A percentile compares a stretch with the other conserved stretches of the same genome.
Conservation (phyloP, 768 basidiomycete genomes). For the Termitomyces sp. region DNA sequence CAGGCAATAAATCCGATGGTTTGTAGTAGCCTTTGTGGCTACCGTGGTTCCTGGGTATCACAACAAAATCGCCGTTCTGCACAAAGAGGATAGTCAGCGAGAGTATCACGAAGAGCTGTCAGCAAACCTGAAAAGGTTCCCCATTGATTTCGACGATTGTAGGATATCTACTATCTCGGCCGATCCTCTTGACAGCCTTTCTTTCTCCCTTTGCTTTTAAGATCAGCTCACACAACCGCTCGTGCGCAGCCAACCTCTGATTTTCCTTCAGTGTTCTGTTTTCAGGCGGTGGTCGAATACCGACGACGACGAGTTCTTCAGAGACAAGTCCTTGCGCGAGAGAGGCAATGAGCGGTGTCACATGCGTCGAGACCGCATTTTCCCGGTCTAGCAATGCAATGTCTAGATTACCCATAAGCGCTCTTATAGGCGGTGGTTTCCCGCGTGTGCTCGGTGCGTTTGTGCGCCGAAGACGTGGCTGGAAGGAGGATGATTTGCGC, state of each 20-base stretch:
- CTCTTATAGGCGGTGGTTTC: slow-evolving; percentile 13
- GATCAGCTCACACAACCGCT: slow-evolving; percentile 23
- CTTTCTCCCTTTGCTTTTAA: slow-evolving; percentile 16
- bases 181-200: slow-evolving; percentile 26
- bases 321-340: slow-evolving; percentile 48
- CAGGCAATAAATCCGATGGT: slow-evolving; percentile 26
- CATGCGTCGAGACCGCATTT: slow-evolving; percentile 51
- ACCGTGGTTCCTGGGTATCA: slow-evolving; percentile 32
- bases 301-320: slow-evolving; percentile 52
- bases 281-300: slow-evolving; percentile 28
- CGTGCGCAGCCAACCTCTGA: slow-evolving; percentile 19
- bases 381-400: slow-evolving; percentile 48
- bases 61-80: slow-evolving; percentile 62
- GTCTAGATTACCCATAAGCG: slow-evolving; percentile 43
- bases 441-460: slow-evolving; percentile 1
- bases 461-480: slow-evolving; percentile 5
- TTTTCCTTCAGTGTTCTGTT: slow-evolving; percentile 21
- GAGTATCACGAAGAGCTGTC: slow-evolving; percentile 6
- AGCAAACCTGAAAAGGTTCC: slow-evolving; percentile 36
- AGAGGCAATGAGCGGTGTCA: slow-evolving; percentile 53
- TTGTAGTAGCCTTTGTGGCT: slow-evolving; percentile 21
- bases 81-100: neutral
- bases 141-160: slow-evolving; percentile 37
- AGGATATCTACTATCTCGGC: slow-evolving; percentile 27
- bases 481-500: slow-evolving; percentile 10